Base-by-base conservation (phyloP, 2,329 filamentous ascomycete species). In the Achaetomium macrosporum region DNA sequence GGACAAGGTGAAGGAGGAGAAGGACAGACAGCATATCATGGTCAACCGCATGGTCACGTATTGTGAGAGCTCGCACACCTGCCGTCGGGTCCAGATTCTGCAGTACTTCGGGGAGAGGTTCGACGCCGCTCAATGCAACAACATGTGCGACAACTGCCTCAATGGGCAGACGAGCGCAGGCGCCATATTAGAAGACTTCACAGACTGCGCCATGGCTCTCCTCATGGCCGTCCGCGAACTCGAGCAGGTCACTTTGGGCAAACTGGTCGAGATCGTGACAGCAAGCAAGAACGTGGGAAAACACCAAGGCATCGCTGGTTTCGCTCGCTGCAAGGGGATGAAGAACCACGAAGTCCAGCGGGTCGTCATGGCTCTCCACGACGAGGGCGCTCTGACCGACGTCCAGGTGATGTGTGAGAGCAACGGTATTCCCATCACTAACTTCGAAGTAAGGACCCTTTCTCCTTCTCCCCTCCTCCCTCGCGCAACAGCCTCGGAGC, bases 21-120 rank as follows among this genome's bases (percentile, higher is more conserved):
- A 93, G 66, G 82, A 90, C 56, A 81, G 90, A 16, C 90, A 96
- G 64, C 79, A 81, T 59, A 78, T 85, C 36, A 96, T 97, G 90
- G 76, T 99, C 43, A 84, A 87, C 55, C 84, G 84, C 36, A 90
- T 99, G 54, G 78, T 90, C 1, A 83, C 88, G 54, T 99, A 88
- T 64, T 97, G 91, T 67, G 89, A 96, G 65, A 96, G 96, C 69
- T 81, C 81, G 62, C 84, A 81, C 50, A 90, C 96, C 61, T 99
- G 93, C 66, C 85, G 93, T 57, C 81, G 93, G 55, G 85, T 87
- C 1, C 88, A 95, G 68, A 85, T 99, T 15, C 81, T 99, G 33
- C 81, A 81, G n/a, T 99, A 99, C 69, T 99, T 99, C 73, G 90
- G 87, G 53, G 95, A 99, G 68, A 76, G 76, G 1, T 99, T 97